Evolutionary conservation across 805 yeast species (phyloP).

Genomic region (Schwanniomyces vanrijiae): DNA sequence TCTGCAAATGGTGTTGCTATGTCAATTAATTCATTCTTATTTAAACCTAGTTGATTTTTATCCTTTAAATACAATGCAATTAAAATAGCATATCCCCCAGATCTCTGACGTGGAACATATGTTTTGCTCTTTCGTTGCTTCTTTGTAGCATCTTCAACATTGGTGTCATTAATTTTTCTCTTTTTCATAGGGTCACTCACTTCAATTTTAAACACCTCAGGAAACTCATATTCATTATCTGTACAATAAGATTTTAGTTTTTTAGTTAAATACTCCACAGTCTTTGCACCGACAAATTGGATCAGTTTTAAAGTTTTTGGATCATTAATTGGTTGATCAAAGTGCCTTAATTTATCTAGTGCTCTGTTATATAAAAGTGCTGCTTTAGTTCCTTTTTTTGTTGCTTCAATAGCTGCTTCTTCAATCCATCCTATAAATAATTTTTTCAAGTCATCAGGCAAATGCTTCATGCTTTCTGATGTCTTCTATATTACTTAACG

Average conservation of each 20-base stretch:
- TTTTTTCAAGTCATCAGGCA: conserved; percentile 42
- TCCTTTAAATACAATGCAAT: conserved; percentile 57
- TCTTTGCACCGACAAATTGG: conserved; percentile 71
- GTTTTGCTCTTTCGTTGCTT: conserved; percentile 23
- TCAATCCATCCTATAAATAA: conserved; percentile 61
- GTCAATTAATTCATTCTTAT: conserved; percentile 57
- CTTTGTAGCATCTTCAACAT: conserved; percentile 8
- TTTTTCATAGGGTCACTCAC: conserved; percentile 1
- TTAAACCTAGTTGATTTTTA: conserved; percentile 52
- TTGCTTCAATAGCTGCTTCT: conserved; percentile 47
- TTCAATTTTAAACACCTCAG: conserved; percentile 29
- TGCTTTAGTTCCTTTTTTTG: conserved; percentile 49
- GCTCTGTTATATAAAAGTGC: conserved; percentile 59
- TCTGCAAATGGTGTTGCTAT: conserved; percentile 58
- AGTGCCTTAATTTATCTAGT: conserved; percentile 45
- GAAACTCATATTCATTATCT: conserved; percentile 48
- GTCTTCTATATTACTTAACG: background rate
- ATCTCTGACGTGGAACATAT: conserved; percentile 71
- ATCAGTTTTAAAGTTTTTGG: conserved; percentile 61
- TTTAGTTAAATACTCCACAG: conserved; percentile 50
- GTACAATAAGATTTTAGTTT: conserved; percentile 55
- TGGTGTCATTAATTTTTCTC: background rate
- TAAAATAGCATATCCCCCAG: conserved; percentile 85
- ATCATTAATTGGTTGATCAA: conserved; percentile 45
- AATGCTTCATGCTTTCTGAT: background rate